These are phyloP conservation scores for Pythium myriotylum DNA, from an alignment of 352 stramenopile species.

Conservation along the genomic window DNA sequence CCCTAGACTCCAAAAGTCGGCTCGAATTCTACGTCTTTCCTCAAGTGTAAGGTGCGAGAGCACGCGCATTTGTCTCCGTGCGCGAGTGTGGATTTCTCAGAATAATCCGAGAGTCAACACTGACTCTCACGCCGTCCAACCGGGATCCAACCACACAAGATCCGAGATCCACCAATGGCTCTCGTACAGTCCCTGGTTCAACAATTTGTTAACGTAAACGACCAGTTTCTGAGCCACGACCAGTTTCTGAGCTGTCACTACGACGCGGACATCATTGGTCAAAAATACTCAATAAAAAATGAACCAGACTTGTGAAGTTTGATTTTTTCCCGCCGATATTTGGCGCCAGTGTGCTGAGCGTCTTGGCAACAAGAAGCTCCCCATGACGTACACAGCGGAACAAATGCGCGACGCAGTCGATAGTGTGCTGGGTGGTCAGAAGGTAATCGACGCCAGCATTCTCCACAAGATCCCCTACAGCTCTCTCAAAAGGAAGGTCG, in stretches of 20 bases:
- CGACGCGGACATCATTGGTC: neutral
- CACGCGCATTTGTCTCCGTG: no score
- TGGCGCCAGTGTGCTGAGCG: neutral
- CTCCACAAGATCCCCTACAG: constrained; percentile 8
- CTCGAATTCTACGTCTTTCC: no score
- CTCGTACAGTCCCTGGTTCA: no score
- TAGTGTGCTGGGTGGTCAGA: neutral
- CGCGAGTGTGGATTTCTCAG: no score
- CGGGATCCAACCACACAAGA: no score
- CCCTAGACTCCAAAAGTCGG: no score
- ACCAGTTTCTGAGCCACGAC: constrained; percentile 4
- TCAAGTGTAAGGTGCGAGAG: no score
- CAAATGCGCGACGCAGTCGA: constrained; percentile 4
- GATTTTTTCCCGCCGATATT: constrained; percentile 10
- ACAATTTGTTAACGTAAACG: constrained; percentile 5
- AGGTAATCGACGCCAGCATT: constrained; percentile 2
- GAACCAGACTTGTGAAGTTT: constrained; percentile 1
- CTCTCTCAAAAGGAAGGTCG: constrained; percentile 8
- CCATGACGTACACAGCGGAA: neutral
- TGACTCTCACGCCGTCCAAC: no score
- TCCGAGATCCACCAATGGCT: no score
- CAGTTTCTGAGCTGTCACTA: constrained; percentile 6
- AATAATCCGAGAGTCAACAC: no score
- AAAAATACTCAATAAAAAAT: constrained; percentile 1
- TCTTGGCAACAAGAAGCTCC: neutral